Evolutionary conservation across 208 protist genomes (phyloP), one percentile per base, ranked within the genome.

Genomic region (Dictyostelium gargantuum): DNA sequence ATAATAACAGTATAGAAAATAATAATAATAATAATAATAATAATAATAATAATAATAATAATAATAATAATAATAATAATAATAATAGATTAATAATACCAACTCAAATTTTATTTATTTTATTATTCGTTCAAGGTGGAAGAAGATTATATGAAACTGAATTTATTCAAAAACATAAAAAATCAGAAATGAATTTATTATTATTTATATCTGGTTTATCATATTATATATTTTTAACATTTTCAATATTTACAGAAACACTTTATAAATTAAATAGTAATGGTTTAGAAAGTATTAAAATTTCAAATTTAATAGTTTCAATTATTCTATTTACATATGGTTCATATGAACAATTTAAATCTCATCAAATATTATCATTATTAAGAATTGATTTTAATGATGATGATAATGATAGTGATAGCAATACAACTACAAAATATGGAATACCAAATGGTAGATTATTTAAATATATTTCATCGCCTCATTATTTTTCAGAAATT

Each of bases 111-210:
- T 44, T 80, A 38, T 80, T 58, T 42, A 26, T 61, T 26, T 80
- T 80, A 80, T 61, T 81, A 26, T 26, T 66, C 5, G 66, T 81
- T 66, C 76, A 81, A 66, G 50, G 35, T 29, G 23, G 21, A 19
- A 81, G 76, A 81, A 81, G 76, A 66, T 81, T 63, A 9, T 66
- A 44, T 42, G 76, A 81, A 66, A 81, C 76, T 23, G 13, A 44
- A 21, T 46, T 48, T 19, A 46, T 81, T 81, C 76, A 81, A 66
- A 81, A 66, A 32, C 76, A 81, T 66, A 46, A 17, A 38, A 23
- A 46, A 29, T 40, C 50, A 26, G 13, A 46, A 9, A 81, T 81
- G 76, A 81, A 66, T 66, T 17, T 23, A 6, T 26, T 81, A 17
- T 66, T 66, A 23, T 81, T 81, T 46, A 48, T 66, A n/a, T 81